Conservation (phyloP, 2,329 filamentous ascomycete genomes). For the Chaetomium olivaceum region DNA sequence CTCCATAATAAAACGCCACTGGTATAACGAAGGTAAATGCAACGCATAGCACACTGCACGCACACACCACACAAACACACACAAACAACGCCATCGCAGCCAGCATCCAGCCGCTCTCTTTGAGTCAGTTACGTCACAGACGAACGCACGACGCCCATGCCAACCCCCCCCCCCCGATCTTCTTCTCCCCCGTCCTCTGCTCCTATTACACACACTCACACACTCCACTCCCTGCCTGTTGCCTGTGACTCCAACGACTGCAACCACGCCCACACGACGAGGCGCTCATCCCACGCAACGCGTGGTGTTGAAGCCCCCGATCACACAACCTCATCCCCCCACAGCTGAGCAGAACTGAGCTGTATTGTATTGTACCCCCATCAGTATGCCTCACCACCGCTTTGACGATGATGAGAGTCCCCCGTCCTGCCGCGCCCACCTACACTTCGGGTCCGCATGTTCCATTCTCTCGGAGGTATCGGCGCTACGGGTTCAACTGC, state of each 20-base stretch:
- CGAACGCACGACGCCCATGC: background rate
- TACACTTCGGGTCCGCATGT: background rate
- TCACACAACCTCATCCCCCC: too few species aligned
- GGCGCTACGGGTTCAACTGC: constrained; percentile 16
- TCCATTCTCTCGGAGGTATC: background rate
- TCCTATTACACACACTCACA: background rate
- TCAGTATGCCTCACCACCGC: background rate
- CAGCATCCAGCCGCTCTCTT: background rate
- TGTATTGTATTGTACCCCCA: too few species aligned
- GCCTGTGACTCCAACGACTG: background rate
- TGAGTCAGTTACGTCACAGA: background rate
- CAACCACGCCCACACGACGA: too few species aligned
- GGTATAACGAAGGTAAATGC: background rate
- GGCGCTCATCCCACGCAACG: too few species aligned
- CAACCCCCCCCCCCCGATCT: background rate
- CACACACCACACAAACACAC: background rate
- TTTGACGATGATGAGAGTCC: background rate
- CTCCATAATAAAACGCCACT: background rate
- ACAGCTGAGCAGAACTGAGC: too few species aligned
- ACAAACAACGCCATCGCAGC: background rate
- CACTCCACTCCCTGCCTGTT: background rate
- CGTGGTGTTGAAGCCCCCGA: too few species aligned
- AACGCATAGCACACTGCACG: background rate
- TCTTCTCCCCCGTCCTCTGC: too few species aligned
- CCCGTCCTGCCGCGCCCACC: background rate